Base-by-base conservation (phyloP, 2,329 filamentous ascomycete genomes). In the Ophiostoma angusticollis region DNA sequence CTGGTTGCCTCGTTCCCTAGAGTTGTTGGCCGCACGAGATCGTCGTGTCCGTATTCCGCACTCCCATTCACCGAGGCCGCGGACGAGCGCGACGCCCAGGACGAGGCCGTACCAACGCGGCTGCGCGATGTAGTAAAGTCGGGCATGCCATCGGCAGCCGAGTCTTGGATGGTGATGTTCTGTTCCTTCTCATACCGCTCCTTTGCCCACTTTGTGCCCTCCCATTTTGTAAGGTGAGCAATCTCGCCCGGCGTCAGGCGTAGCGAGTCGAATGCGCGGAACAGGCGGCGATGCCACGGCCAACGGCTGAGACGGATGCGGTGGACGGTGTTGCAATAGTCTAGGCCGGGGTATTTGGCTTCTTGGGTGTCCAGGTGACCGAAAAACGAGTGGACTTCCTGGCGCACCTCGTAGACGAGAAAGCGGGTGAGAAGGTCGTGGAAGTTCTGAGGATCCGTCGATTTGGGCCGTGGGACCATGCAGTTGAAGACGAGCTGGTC, bases 161-260 rank as follows among this genome's bases (percentile, higher is more conserved):
- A 85, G 53, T 89, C 83, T 34, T 63, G 59, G 45, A 89, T 84
- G 22, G 60, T 61, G 42, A 81, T 68, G 24, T 76, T 76, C 51
- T 85, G 79, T 52, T 87, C 82, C 41, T 70, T 69, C 63, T 89
- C 82, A 53, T 78, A 89, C 39, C 81, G 73, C 54, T 86, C 80
- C 54, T 85, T 79, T 45, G 83, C 83, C 82, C 82, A 87, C 45
- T 78, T 76, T 9, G 82, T 87, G 41, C 82, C 82, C 61, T 87
- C 82, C 82, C 82, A 89, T 52, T 82, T 79, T 42, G 82, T 86
- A 54, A 87, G 64, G 35, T 67, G 65, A 39, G 74, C 67, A 49
- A 89, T 84, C 55, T 89, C 82, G 49, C 65, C 62, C 41, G 72
- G 62, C 7, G 82, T 89, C 28, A 87, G 65, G 31, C 68, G 68